phyloP scores from a whole-genome alignment of 805 yeast species.

The Vanderwaltozyma verrucispora region DNA sequence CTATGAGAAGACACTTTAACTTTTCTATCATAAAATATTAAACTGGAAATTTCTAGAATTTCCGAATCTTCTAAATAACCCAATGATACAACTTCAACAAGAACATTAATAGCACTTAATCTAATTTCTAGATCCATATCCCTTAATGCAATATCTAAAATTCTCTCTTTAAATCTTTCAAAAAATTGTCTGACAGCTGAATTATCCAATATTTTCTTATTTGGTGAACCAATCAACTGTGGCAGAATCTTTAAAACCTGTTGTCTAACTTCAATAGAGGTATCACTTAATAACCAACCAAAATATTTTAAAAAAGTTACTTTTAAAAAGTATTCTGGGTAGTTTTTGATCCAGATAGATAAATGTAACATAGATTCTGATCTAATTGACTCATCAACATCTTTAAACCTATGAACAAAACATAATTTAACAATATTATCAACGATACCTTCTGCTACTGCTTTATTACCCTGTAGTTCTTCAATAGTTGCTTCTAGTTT shows the following conservation, averaged over 20 bases:
- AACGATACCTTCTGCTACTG: slow-evolving; percentile 44
- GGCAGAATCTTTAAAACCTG: slow-evolving; percentile 51
- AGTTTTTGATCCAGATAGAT: slow-evolving; percentile 60
- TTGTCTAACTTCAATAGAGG: slow-evolving; percentile 45
- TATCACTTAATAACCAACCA: slow-evolving; percentile 81
- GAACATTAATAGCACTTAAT: slow-evolving; percentile 38
- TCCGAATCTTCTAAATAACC: slow-evolving; percentile 61
- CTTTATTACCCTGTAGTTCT: slow-evolving; percentile 38
- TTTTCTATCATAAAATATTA: slow-evolving; percentile 33
- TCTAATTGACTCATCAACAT: slow-evolving; percentile 62
- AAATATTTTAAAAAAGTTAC: slow-evolving; percentile 62
- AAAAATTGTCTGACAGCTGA: slow-evolving; percentile 70
- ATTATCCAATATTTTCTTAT: slow-evolving; percentile 29
- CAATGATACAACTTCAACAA: slow-evolving; percentile 43
- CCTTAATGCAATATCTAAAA: slow-evolving; percentile 50
- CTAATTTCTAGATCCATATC: slow-evolving; percentile 51
- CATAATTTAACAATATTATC: slow-evolving; percentile 57
- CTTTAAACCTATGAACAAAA: slow-evolving; percentile 71
- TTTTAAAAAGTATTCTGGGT: slow-evolving; percentile 63
- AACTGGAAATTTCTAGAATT: slow-evolving; percentile 32
- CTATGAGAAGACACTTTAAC: slow-evolving; percentile 24
- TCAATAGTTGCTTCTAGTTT: slow-evolving; percentile 36
- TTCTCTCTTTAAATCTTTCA: slow-evolving; percentile 55
- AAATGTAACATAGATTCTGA: slow-evolving; percentile 54
- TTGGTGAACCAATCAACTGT: slow-evolving; percentile 30